Conservation (phyloP, 2,329 filamentous ascomycete genomes). For the Alternaria atra region DNA sequence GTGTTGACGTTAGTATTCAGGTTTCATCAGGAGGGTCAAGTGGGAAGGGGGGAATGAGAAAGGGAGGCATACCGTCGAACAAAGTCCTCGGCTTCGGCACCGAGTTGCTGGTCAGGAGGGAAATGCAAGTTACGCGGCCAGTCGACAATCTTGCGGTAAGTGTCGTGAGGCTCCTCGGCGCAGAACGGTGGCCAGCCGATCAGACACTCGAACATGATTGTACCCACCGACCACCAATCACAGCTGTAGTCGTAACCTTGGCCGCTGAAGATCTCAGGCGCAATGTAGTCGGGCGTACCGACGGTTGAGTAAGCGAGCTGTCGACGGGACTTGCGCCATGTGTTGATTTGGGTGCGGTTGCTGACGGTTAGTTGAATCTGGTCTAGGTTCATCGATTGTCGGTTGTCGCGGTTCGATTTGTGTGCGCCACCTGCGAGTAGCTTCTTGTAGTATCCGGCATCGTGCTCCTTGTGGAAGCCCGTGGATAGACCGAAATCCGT, state of each 20-base stretch:
- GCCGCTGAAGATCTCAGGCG: conserved; percentile 96
- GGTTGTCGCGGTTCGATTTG: conserved; percentile 67
- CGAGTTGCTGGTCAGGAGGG: conserved; percentile 91
- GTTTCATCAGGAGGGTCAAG: neutral
- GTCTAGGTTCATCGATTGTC: conserved; percentile 94
- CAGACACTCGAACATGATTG: conserved; percentile 99
- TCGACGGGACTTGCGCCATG: conserved; percentile 94
- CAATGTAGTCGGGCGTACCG: conserved; percentile 97
- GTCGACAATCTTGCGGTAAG: conserved; percentile 98
- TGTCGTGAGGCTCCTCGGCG: conserved; percentile 95
- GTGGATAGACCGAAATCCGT: conserved; percentile 98
- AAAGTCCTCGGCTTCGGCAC: conserved; percentile 87
- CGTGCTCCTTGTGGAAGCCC: conserved; percentile 96
- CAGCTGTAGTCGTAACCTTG: conserved; percentile 96
- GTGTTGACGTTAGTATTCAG: conserved; percentile 25
- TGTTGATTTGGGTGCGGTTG: conserved; percentile 97
- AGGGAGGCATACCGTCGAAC: conserved; percentile 77
- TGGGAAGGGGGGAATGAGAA: neutral
- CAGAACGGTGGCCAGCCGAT: conserved; percentile 99
- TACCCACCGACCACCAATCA: conserved; percentile 99
- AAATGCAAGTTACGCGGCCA: conserved; percentile 97
- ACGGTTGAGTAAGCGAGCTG: conserved; percentile 98
- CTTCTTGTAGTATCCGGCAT: conserved; percentile 98
- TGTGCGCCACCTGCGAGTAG: conserved; percentile 75
- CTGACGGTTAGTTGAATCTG: conserved; percentile 98